Conservation (phyloP, 495 filamentous ascomycete species). For the Immersiella caudata region DNA sequence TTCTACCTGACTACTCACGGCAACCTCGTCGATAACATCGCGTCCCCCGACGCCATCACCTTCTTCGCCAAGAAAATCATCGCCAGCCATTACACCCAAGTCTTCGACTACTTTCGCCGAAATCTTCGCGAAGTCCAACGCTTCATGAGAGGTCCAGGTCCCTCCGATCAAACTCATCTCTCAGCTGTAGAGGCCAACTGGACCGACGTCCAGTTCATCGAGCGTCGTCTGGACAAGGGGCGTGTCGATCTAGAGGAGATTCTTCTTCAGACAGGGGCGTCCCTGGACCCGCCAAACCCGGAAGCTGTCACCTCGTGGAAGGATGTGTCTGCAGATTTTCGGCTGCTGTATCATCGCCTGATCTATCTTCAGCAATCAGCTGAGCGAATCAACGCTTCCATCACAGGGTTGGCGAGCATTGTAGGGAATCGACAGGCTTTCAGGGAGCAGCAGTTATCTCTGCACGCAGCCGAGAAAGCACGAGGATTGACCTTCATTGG, state of each 20-base stretch:
- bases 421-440: constrained; percentile 3
- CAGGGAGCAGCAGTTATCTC: constrained; percentile 4
- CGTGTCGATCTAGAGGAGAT: background rate
- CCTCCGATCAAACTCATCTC: background rate
- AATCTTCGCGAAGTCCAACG: constrained; percentile 2
- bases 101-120: background rate
- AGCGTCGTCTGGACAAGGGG: background rate
- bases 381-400: constrained; percentile 3
- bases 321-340: background rate
- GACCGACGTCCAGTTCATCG: constrained; percentile 7
- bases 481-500: background rate
- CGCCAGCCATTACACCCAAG: background rate
- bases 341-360: background rate
- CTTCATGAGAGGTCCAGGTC: background rate
- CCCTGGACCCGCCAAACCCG: background rate
- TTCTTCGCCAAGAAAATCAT: background rate
- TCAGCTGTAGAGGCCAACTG: constrained; percentile 1
- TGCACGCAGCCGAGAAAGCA: background rate
- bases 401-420: constrained; percentile 8
- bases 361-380: background rate
- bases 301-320: background rate
- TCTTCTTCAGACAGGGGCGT: background rate
- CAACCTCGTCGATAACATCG: background rate
- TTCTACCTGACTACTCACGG: constrained; percentile 2
- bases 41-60: background rate